Evolutionary conservation across 75 land plant genomes (phyloP).

Genomic region (Pinus albicaulis): DNA sequence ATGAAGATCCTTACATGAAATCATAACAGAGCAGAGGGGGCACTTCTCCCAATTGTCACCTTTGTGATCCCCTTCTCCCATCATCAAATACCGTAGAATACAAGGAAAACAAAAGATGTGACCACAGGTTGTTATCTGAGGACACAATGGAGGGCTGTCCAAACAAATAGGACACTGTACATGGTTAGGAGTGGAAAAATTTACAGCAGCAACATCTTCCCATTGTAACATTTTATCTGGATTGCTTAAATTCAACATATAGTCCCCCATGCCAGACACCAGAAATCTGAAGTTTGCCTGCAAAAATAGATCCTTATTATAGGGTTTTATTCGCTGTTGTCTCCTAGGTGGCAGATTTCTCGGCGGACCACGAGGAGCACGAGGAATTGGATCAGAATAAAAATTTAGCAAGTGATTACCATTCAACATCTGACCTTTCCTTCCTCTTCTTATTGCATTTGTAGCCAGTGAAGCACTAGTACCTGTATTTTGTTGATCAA

Average conservation of each 20-base stretch:
- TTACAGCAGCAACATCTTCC: constrained; percentile 92
- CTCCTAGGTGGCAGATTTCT: constrained; percentile 37
- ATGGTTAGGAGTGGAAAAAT: constrained; percentile 53
- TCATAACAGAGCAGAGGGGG: constrained; percentile 90
- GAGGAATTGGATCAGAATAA: constrained; percentile 69
- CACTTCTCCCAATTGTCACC: constrained; percentile 80
- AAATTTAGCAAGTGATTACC: constrained; percentile 92
- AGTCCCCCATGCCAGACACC: constrained; percentile 70
- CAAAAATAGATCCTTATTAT: constrained; percentile 88
- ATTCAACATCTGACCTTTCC: constrained; percentile 55
- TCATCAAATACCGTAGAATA: constrained; percentile 65
- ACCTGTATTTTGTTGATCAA: constrained; percentile 10
- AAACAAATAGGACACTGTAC: constrained; percentile 96
- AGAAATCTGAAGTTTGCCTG: constrained; percentile 96
- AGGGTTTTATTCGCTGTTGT: constrained; percentile 65
- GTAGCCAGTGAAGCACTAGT: constrained; percentile 12
- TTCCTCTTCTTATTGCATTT: constrained; percentile 22
- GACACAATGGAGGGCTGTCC: constrained; percentile 81
- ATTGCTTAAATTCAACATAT: constrained; percentile 57
- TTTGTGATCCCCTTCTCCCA: constrained; percentile 59
- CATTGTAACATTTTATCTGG: constrained; percentile 96
- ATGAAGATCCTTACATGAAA: constrained; percentile 73
- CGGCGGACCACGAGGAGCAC: constrained; percentile 38
- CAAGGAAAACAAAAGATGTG: constrained; percentile 96
- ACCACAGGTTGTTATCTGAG: constrained; percentile 96